phyloP scores from a whole-genome alignment of 2,329 filamentous ascomycete species.

The Pestalotiopsis sp. region DNA sequence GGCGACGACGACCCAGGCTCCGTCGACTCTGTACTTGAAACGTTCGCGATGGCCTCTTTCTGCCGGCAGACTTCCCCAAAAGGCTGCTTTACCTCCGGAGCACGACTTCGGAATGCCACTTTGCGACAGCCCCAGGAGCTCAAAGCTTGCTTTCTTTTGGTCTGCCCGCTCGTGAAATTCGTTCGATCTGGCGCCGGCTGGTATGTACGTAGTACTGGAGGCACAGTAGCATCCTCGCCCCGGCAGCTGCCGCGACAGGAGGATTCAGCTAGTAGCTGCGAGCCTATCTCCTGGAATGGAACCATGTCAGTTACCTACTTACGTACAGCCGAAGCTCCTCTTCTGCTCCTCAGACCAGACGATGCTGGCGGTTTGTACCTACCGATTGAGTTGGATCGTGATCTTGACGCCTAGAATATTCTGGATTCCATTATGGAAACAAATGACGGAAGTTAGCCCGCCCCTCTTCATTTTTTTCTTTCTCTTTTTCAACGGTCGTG shows the following conservation, averaged over 20 bases:
- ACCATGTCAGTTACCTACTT: not conserved
- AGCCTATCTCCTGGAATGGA: not conserved
- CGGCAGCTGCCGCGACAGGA: not conserved
- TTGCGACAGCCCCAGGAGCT: not conserved
- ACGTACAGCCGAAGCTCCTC: not conserved
- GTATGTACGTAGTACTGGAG: not conserved
- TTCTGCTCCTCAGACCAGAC: not conserved
- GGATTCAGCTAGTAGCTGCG: not conserved
- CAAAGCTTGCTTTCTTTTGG: not conserved
- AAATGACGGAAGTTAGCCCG: too few relatives aligned
- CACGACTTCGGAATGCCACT: slow-evolving; percentile 11
- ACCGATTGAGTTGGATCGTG: not conserved
- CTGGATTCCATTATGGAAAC: too few relatives aligned
- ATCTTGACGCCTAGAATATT: too few relatives aligned
- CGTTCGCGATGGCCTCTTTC: not conserved
- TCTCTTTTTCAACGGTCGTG: too few relatives aligned
- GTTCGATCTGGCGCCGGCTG: not conserved
- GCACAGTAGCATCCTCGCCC: not conserved
- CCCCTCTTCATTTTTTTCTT: too few relatives aligned
- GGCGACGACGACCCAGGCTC: not conserved
- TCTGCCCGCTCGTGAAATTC: not conserved
- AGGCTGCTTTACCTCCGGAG: slow-evolving; percentile 6
- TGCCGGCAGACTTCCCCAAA: slow-evolving; percentile 6
- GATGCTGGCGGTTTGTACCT: not conserved
- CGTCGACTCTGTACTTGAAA: slow-evolving; percentile 10